A percentile compares a stretch with the other conserved stretches of the same genome.
Conservation (phyloP, 176 grass and related monocot genomes). For the Musa itinerans region DNA sequence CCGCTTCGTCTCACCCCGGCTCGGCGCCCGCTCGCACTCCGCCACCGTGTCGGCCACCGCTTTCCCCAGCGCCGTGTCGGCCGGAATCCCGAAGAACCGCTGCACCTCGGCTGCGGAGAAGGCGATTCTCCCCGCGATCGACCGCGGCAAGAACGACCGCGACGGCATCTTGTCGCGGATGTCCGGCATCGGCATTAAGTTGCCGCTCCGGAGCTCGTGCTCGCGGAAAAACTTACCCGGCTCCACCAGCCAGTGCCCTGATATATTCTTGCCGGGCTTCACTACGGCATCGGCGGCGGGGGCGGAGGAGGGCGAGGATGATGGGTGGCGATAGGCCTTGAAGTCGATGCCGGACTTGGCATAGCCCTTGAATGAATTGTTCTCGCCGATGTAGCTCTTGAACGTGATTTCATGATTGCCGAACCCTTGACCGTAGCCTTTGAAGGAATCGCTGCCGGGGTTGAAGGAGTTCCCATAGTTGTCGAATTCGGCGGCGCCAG, state of each 20-base stretch:
- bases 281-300: neutral
- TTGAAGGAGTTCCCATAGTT: conserved; percentile 3
- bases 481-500: neutral
- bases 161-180: conserved; percentile 3
- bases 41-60: conserved; percentile 9
- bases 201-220: neutral
- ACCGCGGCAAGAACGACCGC: conserved; percentile 7
- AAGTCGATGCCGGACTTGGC: neutral
- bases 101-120: neutral
- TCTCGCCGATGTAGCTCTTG: neutral
- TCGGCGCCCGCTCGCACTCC: conserved; percentile 1
- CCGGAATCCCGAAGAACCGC: neutral
- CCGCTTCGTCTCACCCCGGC: conserved; percentile 16
- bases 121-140: neutral
- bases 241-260: neutral
- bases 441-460: neutral
- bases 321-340: neutral
- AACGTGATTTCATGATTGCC: neutral
- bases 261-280: neutral
- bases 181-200: conserved; percentile 13
- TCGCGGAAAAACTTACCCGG: conserved; percentile 15
- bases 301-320: neutral
- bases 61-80: conserved; percentile 5
- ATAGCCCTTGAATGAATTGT: conserved; percentile 2
- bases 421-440: conserved; percentile 6